Conservation (phyloP, 148 eudicot genomes). For the Fagopyrum tataricum region DNA sequence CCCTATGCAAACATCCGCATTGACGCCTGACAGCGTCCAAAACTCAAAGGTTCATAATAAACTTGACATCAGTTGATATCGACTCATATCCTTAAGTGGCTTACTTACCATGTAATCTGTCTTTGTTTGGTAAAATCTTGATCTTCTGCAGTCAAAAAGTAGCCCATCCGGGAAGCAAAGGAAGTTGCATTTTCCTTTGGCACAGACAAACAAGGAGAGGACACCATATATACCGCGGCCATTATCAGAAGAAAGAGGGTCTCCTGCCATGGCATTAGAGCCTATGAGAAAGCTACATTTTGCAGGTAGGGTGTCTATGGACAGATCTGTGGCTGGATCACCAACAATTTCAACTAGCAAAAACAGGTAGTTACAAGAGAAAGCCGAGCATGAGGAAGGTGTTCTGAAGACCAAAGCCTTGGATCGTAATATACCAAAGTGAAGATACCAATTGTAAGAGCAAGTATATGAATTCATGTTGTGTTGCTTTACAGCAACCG, state of each 20-base stretch:
- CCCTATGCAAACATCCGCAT: conserved; percentile 39
- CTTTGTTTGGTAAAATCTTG: neutral
- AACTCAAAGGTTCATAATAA: conserved; percentile 41
- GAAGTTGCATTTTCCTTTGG: conserved; percentile 24
- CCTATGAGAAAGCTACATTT: conserved; percentile 43
- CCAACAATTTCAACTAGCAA: conserved; percentile 25
- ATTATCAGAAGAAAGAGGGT: conserved; percentile 69
- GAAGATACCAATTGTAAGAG: too few relatives aligned
- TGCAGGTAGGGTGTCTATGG: conserved; percentile 42
- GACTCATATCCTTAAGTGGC: neutral
- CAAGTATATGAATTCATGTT: too few relatives aligned
- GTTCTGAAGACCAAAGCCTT: too few relatives aligned
- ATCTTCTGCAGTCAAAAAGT: conserved; percentile 50
- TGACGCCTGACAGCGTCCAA: conserved; percentile 37
- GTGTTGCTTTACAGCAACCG: too few relatives aligned
- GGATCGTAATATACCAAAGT: too few relatives aligned
- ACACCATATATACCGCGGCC: conserved; percentile 87
- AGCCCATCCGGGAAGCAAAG: conserved; percentile 72
- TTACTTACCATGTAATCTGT: neutral
- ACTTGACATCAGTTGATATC: neutral
- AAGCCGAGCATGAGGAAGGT: too few relatives aligned
- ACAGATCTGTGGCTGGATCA: conserved; percentile 24
- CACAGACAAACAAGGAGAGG: conserved; percentile 24
- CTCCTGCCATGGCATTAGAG: conserved; percentile 32
- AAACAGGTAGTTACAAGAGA: too few relatives aligned